Evolutionary conservation across 805 yeast genomes (phyloP), one percentile per base, ranked within the genome.

Genomic region (Kuraishia cidri): DNA sequence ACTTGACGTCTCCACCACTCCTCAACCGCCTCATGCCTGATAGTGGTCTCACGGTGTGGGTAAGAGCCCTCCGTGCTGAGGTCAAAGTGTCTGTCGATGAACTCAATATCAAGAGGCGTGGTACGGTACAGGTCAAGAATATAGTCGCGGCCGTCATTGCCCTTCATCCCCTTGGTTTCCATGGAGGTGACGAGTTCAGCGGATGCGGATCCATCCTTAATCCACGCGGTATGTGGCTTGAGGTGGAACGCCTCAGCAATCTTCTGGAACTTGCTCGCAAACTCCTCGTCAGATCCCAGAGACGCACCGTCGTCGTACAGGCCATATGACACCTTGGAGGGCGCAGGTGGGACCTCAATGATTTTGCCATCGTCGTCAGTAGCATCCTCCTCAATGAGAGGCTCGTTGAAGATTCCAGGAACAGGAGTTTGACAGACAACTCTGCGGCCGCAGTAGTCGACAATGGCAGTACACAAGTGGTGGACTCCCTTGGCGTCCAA

Each of bases 361-460:
- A 51, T 54, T 31, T 60, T 68, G 3, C 39, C 30, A 24, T 55
- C 65, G 5, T 39, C 30, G 29, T 50, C 58, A 18, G 59, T 63
- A 19, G 62, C 59, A 24, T 58, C 69, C 26, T 56, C 62, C 29
- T 50, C 52, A 19, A 48, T 48, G 25, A 50, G 54, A 14, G 62
- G 52, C 35, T 69, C 67, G 34, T 72, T 63, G 54, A 82, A 79
- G 36, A 82, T 74, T 38, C 97, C 97, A 11, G 98, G 98, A 28
- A 90, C 94, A 9, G 96, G 95, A 10, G 95, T 84, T 62, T 90
- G 97, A 54, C 94, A 85, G 24, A 90, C 69, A 24, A 90, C 65
- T 54, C 97, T 73, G 47, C 75, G 79, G 39, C 97, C 98, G 49
- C 83, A 76, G 59, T 74, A 90, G 56, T 90, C 97, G 35, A 90